These are phyloP conservation scores for Coniochaeta pulveracea DNA, from an alignment of 2,329 filamentous ascomycete genomes.

Conservation along the genomic window DNA sequence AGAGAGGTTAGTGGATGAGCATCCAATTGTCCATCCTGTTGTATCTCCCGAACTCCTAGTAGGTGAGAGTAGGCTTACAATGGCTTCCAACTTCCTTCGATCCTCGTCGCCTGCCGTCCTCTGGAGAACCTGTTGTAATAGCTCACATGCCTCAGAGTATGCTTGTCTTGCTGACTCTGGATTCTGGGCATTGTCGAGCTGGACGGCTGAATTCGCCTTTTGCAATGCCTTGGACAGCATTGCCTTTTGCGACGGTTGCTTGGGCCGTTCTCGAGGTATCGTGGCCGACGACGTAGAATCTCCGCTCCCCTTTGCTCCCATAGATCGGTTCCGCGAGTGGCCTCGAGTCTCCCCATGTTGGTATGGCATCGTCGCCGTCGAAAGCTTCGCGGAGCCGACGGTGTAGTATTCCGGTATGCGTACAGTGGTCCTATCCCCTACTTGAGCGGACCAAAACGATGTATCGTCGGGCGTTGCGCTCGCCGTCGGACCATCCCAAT, in stretches of 20 bases:
- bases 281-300: slow-evolving; percentile 27
- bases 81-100: slow-evolving; percentile 80
- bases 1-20: slow-evolving; percentile 16
- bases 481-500: slow-evolving; percentile 15
- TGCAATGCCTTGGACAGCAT: slow-evolving; percentile 95
- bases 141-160: slow-evolving; percentile 80
- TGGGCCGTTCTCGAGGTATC: slow-evolving; percentile 22
- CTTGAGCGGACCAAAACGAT: slow-evolving; percentile 10
- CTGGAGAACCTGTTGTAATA: slow-evolving; percentile 79
- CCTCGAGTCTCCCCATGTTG: slow-evolving; percentile 21
- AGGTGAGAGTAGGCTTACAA: slow-evolving; percentile 48
- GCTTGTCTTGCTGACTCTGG: slow-evolving; percentile 84
- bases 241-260: slow-evolving; percentile 69
- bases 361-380: slow-evolving; percentile 21
- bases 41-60: too few relatives aligned
- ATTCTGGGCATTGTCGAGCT: slow-evolving; percentile 92
- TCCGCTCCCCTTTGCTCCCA: slow-evolving; percentile 29
- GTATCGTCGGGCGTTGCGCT: slow-evolving; percentile 8
- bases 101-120: slow-evolving; percentile 80
- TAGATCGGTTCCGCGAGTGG: slow-evolving; percentile 35
- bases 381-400: too few relatives aligned
- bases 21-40: too few relatives aligned
- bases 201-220: slow-evolving; percentile 90
- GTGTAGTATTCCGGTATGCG: too few relatives aligned
- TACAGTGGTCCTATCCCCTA: slow-evolving; percentile 11